Conservation (phyloP, 495 filamentous ascomycete species). For the Podospora pseudocomata region DNA sequence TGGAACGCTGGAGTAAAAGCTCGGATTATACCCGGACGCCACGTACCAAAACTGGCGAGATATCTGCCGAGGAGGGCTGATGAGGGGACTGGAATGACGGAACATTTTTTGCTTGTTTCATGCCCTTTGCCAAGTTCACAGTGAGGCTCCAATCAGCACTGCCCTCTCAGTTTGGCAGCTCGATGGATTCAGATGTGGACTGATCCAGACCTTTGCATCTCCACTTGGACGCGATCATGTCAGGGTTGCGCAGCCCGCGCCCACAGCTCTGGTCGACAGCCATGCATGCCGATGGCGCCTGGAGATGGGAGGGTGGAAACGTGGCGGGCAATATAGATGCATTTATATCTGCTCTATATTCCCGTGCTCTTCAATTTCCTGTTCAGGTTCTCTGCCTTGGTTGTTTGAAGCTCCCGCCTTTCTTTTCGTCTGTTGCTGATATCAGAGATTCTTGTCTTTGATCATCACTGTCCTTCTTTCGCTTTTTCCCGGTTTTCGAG, state of each 20-base stretch:
- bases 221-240: neutral
- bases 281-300: neutral
- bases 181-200: neutral
- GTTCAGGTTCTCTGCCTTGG: constrained; percentile 1
- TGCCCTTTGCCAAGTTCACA: neutral
- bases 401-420: constrained; percentile 2
- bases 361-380: neutral
- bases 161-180: neutral
- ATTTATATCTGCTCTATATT: constrained; percentile 7
- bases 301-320: neutral
- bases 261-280: neutral
- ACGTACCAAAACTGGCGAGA: neutral
- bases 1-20: neutral
- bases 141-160: neutral
- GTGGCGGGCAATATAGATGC: constrained; percentile 4
- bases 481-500: neutral
- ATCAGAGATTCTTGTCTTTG: constrained; percentile 6
- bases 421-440: neutral
- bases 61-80: constrained; percentile 1
- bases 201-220: neutral
- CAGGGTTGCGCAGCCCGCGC: neutral
- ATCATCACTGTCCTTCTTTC: constrained; percentile 2
- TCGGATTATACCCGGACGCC: constrained; percentile 9
- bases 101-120: constrained; percentile 12
- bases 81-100: constrained; percentile 6